Evolutionary conservation across 2,329 filamentous ascomycete species (phyloP).

Genomic region (Lachnellula hyalina): DNA sequence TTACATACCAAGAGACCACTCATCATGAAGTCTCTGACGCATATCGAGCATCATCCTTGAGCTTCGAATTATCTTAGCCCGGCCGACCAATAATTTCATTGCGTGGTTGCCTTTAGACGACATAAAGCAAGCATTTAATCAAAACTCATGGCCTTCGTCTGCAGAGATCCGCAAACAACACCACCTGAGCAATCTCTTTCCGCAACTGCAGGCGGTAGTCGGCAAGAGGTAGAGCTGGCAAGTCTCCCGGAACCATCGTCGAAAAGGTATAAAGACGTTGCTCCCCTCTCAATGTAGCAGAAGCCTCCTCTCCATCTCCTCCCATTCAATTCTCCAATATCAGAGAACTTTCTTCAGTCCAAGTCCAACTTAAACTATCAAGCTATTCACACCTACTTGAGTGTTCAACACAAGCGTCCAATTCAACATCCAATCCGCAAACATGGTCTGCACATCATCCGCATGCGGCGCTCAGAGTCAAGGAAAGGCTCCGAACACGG

Average conservation of each 20-base stretch:
- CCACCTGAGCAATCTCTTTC: conserved; percentile 11
- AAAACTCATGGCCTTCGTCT: conserved; percentile 4
- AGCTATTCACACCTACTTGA: not conserved
- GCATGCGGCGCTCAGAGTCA: not conserved
- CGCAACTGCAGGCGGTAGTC: not conserved
- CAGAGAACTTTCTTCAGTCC: not conserved
- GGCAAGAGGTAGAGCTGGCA: conserved; percentile 1
- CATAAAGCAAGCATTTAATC: conserved; percentile 9
- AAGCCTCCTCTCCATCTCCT: not conserved
- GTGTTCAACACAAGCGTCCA: not conserved
- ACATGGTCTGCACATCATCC: conserved; percentile 13
- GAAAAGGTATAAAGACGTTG: conserved; percentile 13
- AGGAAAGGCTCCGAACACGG: not conserved
- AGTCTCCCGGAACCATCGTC: not conserved
- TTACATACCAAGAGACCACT: not conserved
- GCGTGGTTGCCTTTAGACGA: conserved; percentile 12
- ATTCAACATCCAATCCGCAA: not conserved
- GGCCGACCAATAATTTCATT: conserved; percentile 1
- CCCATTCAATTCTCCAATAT: not conserved
- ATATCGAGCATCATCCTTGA: conserved; percentile 8
- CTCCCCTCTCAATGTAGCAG: not conserved
- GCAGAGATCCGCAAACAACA: conserved; percentile 8
- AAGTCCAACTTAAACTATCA: not conserved
- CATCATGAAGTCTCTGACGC: conserved; percentile 1
- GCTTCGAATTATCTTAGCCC: not conserved